Percentiles rank a stretch among this genome's conserved stretches.
Evolutionary conservation across 345 rosid genomes (phyloP).

Genomic region (Brassica napus): Da-Ae NC_063448.1:41744501-41745000

Average conservation of each 20-base stretch:
- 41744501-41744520: not conserved
- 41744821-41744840: constrained; percentile 1
- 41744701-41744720: constrained; percentile 78
- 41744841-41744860: constrained; percentile 15
- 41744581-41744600: constrained; percentile 97
- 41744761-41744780: constrained; percentile 98
- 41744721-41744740: constrained; percentile 96
- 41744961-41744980: constrained; percentile 99
- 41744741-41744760: constrained; percentile 98
- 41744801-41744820: constrained; percentile 7
- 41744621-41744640: constrained; percentile 6
- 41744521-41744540: constrained; percentile 32
- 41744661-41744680: constrained; percentile 1
- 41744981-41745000: constrained; percentile 97
- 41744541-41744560: constrained; percentile 82
- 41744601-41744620: constrained; percentile 46
- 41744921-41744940: constrained; percentile 25
- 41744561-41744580: constrained; percentile 99
- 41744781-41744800: not conserved
- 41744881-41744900: not conserved
- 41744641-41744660: constrained; percentile 14
- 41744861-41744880: not conserved
- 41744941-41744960: constrained; percentile 51
- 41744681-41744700: constrained; percentile 16
- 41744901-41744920: not conserved